Base-by-base conservation (phyloP, 202 grass and related monocot species). In the Schoenoplectus triqueter region DNA sequence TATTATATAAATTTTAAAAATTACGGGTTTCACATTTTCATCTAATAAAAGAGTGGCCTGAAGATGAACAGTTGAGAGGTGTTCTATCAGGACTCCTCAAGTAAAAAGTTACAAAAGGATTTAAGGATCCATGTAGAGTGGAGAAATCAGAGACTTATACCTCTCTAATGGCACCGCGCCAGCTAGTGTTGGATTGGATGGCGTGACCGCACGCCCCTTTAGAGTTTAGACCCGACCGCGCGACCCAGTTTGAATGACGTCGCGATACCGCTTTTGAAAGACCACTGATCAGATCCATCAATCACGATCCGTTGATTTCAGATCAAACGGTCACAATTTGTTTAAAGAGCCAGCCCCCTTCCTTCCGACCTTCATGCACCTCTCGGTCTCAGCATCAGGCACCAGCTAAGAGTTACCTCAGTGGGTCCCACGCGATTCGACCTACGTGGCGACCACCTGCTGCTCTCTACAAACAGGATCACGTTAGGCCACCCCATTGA, bases 371-470 rank as follows among this genome's bases (percentile, higher is more conserved):
- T 31, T 15, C 20, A 10, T 66, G 9, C 61, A 2, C 6, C 17
- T 64, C 61, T 47, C 18, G 8, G 2, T 66, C 20, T 66, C 20
- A 7, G 20, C 1, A 45, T 47, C 7, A 75, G 10, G 49, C 19
- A 39, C 73, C 74, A 78, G 74, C 74, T 44, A 60, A 59, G 74
- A 78, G 3, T 0, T 0, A 73, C 3, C 7, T 51, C 1, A 51
- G 1, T 51, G 70, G 70, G 70, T 20, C 70, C 74, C 76, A 0
- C 55, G 10, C 7, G 41, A 0, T 60, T 42, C 3, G 8, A 10
- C 47, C 8, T 82, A 82, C 79, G 79, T 82, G 79, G 79, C 79
- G 42, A 82, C 79, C 61, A 82, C 74, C 51, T 73, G 46, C 21
- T 73, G 47, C 2, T 10, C 1, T 57, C 21, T 59, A 21, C 6